Conservation (phyloP, 768 basidiomycete species). For the Hypholoma sublateritium region DNA sequence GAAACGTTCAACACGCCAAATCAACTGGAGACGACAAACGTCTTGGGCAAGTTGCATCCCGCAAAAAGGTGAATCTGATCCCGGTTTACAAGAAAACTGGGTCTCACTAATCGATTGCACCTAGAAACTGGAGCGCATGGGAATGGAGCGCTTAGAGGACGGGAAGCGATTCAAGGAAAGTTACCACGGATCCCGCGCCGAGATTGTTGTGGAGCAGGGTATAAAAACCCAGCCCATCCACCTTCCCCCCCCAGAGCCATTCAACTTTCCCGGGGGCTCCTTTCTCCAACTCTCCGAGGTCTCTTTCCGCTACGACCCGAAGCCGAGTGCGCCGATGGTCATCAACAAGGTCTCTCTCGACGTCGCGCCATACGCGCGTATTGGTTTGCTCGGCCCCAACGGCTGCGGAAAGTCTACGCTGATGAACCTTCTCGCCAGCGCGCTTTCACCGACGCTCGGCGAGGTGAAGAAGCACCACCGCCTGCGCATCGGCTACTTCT, state of each 20-base stretch:
- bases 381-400: slow-evolving; percentile 36
- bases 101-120: background rate
- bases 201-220: slow-evolving; percentile 34
- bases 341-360: slow-evolving; percentile 30
- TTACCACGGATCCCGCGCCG: slow-evolving; percentile 31
- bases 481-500: slow-evolving; percentile 58
- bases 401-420: slow-evolving; percentile 61
- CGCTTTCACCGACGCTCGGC: slow-evolving; percentile 43
- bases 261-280: slow-evolving; percentile 28
- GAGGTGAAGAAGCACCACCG: slow-evolving; percentile 52
- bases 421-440: slow-evolving; percentile 44
- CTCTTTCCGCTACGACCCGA: slow-evolving; percentile 28
- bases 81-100: background rate
- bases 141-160: slow-evolving; percentile 31
- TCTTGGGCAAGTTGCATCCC: slow-evolving; percentile 47
- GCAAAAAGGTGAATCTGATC: slow-evolving; percentile 42
- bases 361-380: slow-evolving; percentile 26
- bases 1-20: slow-evolving; percentile 48
- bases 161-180: slow-evolving; percentile 30
- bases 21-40: slow-evolving; percentile 64
- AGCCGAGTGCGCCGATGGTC: slow-evolving; percentile 17
- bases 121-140: slow-evolving; percentile 32
- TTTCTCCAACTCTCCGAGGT: slow-evolving; percentile 33
- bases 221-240: slow-evolving; percentile 33
- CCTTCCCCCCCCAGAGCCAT: slow-evolving; percentile 30